Evolutionary conservation across 129 eudicot genomes (phyloP).

Genomic region (Gnaphalium uliginosum): DNA sequence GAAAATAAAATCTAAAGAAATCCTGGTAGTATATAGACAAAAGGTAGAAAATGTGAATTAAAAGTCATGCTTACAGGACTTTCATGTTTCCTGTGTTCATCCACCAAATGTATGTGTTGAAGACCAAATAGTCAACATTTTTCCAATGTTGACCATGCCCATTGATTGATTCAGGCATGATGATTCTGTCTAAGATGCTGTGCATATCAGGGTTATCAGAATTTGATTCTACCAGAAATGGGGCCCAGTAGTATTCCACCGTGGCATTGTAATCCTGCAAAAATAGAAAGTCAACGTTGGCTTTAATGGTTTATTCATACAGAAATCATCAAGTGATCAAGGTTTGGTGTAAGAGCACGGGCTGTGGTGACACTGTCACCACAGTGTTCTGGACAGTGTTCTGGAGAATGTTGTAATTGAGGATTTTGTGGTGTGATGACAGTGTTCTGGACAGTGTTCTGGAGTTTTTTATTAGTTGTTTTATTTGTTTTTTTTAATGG

Average conservation of each 20-base stretch:
- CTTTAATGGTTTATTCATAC: neutral
- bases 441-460: no score
- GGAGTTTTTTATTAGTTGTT: no score
- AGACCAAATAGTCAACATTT: slow-evolving; percentile 70
- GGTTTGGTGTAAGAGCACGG: neutral
- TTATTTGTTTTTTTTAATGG: no score
- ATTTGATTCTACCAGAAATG: slow-evolving; percentile 85
- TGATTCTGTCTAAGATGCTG: slow-evolving; percentile 79
- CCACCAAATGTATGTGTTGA: slow-evolving; percentile 98
- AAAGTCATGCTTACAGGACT: slow-evolving; percentile 61
- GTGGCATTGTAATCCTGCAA: slow-evolving; percentile 91
- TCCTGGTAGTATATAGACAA: neutral
- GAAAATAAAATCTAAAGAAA: neutral
- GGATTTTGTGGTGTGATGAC: no score
- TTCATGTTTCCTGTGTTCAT: slow-evolving; percentile 83
- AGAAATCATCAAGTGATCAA: neutral
- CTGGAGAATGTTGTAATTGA: no score
- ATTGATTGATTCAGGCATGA: slow-evolving; percentile 76
- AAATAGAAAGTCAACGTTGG: neutral
- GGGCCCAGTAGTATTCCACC: slow-evolving; percentile 97
- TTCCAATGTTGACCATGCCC: slow-evolving; percentile 81
- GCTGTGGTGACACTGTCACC: no score
- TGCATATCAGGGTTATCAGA: slow-evolving; percentile 84
- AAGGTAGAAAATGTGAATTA: neutral
- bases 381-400: no score